Conservation (phyloP, 108 stramenopile genomes). For the Cyclotella sp. region DNA sequence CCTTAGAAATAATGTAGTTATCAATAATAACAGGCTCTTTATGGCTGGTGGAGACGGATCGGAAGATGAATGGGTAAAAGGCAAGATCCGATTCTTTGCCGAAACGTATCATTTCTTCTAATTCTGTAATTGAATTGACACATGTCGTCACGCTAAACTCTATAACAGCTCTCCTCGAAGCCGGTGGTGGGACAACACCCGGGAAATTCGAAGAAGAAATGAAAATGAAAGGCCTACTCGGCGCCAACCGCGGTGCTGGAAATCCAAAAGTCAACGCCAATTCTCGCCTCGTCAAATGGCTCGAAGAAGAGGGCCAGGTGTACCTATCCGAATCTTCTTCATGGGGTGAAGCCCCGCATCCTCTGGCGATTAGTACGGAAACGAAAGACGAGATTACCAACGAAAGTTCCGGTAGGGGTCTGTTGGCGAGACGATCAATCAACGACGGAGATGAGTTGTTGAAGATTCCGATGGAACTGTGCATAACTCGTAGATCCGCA, state of each 20-base stretch:
- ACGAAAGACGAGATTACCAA: conserved; percentile 93
- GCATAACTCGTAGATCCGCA: conserved; percentile 87
- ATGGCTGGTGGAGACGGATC: conserved; percentile 83
- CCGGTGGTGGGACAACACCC: conserved; percentile 54
- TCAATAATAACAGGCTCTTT: not conserved
- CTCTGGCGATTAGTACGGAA: conserved; percentile 92
- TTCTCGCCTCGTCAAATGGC: conserved; percentile 79
- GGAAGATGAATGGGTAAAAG: conserved; percentile 70
- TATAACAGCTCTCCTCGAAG: conserved; percentile 81
- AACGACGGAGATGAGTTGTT: conserved; percentile 92
- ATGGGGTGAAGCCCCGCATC: conserved; percentile 96
- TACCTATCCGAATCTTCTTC: conserved; percentile 81
- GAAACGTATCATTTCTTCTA: not conserved
- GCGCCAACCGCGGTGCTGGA: conserved; percentile 44
- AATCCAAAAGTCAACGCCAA: conserved; percentile 77
- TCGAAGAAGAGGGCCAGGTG: conserved; percentile 78
- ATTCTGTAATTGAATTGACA: not conserved
- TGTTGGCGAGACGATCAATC: conserved; percentile 87
- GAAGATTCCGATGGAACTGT: conserved; percentile 84
- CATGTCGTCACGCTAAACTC: not conserved
- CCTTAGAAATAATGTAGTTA: not conserved
- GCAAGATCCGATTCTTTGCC: not conserved
- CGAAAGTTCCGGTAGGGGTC: conserved; percentile 91
- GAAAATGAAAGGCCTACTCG: conserved; percentile 84
- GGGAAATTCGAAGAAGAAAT: conserved; percentile 85